phyloP scores from a whole-genome alignment of 345 rosid species.

The Syzygium aqueum region DNA sequence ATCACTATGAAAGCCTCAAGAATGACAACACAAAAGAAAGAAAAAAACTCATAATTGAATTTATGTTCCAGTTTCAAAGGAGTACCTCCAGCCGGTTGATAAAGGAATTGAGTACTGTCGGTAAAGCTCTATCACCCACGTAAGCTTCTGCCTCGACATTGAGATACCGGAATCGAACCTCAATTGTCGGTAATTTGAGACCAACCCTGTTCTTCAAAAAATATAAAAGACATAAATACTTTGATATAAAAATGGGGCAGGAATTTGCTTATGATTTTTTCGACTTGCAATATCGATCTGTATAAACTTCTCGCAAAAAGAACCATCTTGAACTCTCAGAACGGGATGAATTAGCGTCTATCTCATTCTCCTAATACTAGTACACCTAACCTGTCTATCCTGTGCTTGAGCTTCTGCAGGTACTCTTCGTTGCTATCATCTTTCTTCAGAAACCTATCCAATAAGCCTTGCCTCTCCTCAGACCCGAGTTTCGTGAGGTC shows the following conservation, averaged over 20 bases:
- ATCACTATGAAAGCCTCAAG: background rate
- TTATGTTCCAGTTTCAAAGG: background rate
- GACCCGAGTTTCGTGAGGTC: background rate
- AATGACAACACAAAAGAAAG: background rate
- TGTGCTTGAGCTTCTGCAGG: constrained; percentile 4
- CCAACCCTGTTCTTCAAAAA: background rate
- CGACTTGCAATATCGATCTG: background rate
- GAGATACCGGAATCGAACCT: constrained; percentile 8
- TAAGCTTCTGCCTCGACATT: constrained; percentile 8
- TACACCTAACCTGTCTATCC: constrained; percentile 7
- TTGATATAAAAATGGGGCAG: background rate
- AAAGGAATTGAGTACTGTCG: background rate
- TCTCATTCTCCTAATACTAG: background rate
- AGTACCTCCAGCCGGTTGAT: constrained; percentile 2
- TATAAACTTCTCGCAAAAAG: background rate
- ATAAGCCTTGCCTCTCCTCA: background rate
- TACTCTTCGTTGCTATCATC: background rate
- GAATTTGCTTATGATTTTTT: background rate
- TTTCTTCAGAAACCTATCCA: constrained; percentile 5
- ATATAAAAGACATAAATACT: background rate
- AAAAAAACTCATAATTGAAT: background rate
- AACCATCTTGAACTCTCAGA: background rate
- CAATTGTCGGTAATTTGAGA: background rate
- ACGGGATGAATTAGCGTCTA: background rate
- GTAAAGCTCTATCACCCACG: constrained; percentile 6